These are phyloP conservation scores for Extremus antarcticus DNA, from an alignment of 495 filamentous ascomycete species.

Conservation along the genomic window DNA sequence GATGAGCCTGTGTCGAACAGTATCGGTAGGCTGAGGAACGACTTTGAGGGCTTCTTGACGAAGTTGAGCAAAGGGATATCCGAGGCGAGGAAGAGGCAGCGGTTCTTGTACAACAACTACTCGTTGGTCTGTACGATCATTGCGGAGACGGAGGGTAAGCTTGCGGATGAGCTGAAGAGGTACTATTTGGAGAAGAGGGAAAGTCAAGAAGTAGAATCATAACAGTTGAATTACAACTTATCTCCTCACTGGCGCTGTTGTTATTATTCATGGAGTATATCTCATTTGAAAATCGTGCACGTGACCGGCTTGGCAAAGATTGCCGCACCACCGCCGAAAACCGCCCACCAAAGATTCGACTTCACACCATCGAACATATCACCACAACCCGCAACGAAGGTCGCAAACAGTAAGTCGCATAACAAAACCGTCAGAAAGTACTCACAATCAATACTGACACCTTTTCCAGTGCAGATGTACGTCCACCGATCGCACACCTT, in stretches of 20 bases:
- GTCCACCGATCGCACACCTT: not conserved
- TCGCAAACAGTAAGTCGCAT: conserved; percentile 1
- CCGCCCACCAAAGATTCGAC: not conserved
- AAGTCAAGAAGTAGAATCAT: not conserved
- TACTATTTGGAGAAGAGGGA: conserved; percentile 53
- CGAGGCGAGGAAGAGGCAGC: conserved; percentile 66
- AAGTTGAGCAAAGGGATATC: conserved; percentile 39
- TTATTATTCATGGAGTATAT: no score
- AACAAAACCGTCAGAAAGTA: not conserved
- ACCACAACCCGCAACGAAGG: not conserved
- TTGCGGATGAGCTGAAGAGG: conserved; percentile 62
- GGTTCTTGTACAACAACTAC: conserved; percentile 93
- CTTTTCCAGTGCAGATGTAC: conserved; percentile 2
- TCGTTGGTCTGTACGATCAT: conserved; percentile 84
- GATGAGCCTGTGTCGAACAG: conserved; percentile 84
- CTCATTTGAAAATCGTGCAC: no score
- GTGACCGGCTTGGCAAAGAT: not conserved
- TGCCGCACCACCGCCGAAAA: not conserved
- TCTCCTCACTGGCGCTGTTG: no score
- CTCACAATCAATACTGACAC: not conserved
- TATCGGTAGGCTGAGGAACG: conserved; percentile 53
- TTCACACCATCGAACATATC: not conserved
- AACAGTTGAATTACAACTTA: no score
- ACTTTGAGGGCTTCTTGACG: conserved; percentile 24
- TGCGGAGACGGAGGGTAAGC: conserved; percentile 66